Percentiles rank a stretch among this genome's conserved stretches.
Conservation (phyloP, 169 alveolate genomes). For the Plasmodium knowlesi region DNA sequence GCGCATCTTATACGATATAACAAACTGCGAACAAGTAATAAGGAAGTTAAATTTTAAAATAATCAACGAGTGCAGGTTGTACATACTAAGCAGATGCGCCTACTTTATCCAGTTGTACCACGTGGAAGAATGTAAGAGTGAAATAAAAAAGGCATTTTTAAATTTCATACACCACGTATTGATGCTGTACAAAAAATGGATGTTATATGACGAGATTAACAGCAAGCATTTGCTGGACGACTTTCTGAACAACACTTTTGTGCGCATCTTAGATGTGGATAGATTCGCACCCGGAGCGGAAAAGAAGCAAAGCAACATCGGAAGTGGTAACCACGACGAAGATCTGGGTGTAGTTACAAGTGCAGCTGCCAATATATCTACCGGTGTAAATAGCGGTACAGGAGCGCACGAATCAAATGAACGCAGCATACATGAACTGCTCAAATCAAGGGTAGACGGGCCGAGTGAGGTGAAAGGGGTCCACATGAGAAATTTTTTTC, state of each 20-base stretch:
- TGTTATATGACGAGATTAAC: slow-evolving; percentile 21
- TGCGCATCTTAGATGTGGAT: slow-evolving; percentile 19
- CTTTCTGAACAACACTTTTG: slow-evolving; percentile 43
- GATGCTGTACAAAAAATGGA: slow-evolving; percentile 54
- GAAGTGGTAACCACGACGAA: not conserved
- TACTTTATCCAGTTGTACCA: slow-evolving; percentile 36
- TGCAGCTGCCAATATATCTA: not conserved
- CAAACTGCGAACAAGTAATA: slow-evolving; percentile 21
- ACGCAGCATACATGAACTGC: slow-evolving; percentile 6
- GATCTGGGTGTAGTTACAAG: not conserved
- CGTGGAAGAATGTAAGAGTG: slow-evolving; percentile 27
- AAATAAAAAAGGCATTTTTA: slow-evolving; percentile 51
- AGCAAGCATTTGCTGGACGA: slow-evolving; percentile 50
- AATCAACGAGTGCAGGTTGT: slow-evolving; percentile 55
- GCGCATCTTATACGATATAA: slow-evolving; percentile 4
- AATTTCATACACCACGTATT: slow-evolving; percentile 68
- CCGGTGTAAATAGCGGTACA: not conserved
- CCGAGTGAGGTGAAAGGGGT: slow-evolving; percentile 30
- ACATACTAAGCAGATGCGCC: slow-evolving; percentile 49
- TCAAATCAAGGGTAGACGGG: not conserved
- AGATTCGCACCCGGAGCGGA: not conserved
- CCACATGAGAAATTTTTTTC: slow-evolving; percentile 36
- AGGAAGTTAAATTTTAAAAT: slow-evolving; percentile 37
- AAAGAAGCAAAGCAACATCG: not conserved
- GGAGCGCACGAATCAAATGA: not conserved